Conservation (phyloP, 2,329 filamentous ascomycete species). For the Tolypocladium inflatum region DNA sequence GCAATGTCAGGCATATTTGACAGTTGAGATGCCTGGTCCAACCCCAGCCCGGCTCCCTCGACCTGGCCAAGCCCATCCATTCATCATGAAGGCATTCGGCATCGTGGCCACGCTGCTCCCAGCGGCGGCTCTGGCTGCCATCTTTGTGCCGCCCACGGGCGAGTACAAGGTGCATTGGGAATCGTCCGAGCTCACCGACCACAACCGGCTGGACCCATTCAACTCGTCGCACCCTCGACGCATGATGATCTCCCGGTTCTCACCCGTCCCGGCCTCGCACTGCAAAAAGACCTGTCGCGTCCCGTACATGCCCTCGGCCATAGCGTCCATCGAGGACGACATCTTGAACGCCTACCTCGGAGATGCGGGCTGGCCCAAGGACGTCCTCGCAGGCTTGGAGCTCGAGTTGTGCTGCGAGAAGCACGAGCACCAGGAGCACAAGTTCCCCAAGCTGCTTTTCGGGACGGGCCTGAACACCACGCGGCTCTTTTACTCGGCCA, state of each 20-base stretch:
- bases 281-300: constrained; percentile 10
- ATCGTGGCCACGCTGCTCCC: neutral
- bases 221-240: constrained; percentile 11
- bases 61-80: neutral
- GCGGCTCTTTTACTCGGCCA: constrained; percentile 27
- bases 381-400: constrained; percentile 9
- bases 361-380: constrained; percentile 8
- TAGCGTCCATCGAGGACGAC: constrained; percentile 10
- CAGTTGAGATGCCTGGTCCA: neutral
- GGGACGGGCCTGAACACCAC: constrained; percentile 10
- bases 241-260: constrained; percentile 14
- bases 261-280: constrained; percentile 7
- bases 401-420: constrained; percentile 12
- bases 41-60: neutral
- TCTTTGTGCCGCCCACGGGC: neutral
- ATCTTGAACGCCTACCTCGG: constrained; percentile 8
- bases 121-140: neutral
- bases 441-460: neutral
- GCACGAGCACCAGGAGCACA: neutral
- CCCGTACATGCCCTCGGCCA: constrained; percentile 11
- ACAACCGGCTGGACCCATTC: constrained; percentile 23
- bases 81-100: neutral
- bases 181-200: constrained; percentile 15
- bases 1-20: neutral
- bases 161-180: constrained; percentile 7